Percentiles rank a stretch among this genome's conserved stretches.
These are phyloP conservation scores for Coemansia sp. DNA, from an alignment of 192 early-diverging fungal genomes.

Conservation along the genomic window DNA sequence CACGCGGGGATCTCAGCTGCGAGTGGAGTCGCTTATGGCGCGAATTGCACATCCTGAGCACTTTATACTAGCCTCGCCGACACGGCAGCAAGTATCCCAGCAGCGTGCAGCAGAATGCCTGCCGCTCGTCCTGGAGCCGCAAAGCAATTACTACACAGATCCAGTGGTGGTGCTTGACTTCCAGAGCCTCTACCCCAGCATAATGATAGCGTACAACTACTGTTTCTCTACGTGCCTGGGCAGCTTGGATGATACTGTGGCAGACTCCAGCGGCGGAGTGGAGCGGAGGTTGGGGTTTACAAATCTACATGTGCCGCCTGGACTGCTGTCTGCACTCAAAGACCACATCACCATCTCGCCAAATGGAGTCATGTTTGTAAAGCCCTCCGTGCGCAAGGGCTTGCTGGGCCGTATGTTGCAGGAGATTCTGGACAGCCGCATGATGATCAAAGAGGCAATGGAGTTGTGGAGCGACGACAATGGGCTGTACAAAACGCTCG, in stretches of 20 bases:
- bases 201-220: slow-evolving; percentile 97
- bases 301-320: slow-evolving; percentile 59
- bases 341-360: slow-evolving; percentile 75
- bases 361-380: slow-evolving; percentile 85
- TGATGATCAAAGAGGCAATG: slow-evolving; percentile 88
- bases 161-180: slow-evolving; percentile 91
- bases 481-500: slow-evolving; percentile 62
- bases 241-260: slow-evolving; percentile 16
- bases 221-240: slow-evolving; percentile 93
- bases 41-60: slow-evolving; percentile 75
- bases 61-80: slow-evolving; percentile 75
- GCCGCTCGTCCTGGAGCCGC: slow-evolving; percentile 88
- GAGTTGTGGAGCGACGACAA: slow-evolving; percentile 53
- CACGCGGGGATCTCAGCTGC: slow-evolving; percentile 87
- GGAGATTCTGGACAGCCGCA: slow-evolving; percentile 85
- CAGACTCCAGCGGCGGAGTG: slow-evolving; percentile 24
- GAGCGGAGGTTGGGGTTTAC: slow-evolving; percentile 63
- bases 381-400: slow-evolving; percentile 76
- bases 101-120: slow-evolving; percentile 79
- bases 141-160: slow-evolving; percentile 75
- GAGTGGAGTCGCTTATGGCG: slow-evolving; percentile 78
- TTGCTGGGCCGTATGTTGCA: slow-evolving; percentile 76
- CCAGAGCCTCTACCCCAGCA: slow-evolving; percentile 89
- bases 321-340: slow-evolving; percentile 60
- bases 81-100: slow-evolving; percentile 66